These are phyloP conservation scores for Zelonia costaricensis DNA, from an alignment of 208 protist genomes.

Conservation along the genomic window DNA sequence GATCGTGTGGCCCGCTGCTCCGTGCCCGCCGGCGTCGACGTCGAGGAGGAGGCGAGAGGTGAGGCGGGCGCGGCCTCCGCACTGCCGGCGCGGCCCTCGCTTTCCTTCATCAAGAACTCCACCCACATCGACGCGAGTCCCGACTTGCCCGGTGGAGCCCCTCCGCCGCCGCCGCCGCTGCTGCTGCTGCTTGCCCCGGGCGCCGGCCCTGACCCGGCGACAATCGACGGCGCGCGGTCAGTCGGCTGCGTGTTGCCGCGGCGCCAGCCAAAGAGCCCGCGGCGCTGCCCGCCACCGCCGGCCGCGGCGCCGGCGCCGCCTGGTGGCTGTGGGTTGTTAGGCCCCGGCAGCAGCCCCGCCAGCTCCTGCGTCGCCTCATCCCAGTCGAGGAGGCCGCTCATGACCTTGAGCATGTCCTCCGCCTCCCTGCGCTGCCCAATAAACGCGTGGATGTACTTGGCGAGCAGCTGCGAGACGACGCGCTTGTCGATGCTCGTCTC, in stretches of 20 bases:
- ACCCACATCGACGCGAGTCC: conserved; percentile 76
- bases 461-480: conserved; percentile 75
- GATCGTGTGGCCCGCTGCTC: background rate
- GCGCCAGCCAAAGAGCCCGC: conserved; percentile 31
- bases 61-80: background rate
- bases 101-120: conserved; percentile 82
- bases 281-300: conserved; percentile 14
- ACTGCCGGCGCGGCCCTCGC: conserved; percentile 17
- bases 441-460: conserved; percentile 87
- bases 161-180: background rate
- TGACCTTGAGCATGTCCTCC: conserved; percentile 77
- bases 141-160: conserved; percentile 4
- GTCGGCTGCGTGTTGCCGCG: background rate
- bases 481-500: conserved; percentile 80
- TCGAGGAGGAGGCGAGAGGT: background rate
- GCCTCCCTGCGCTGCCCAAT: conserved; percentile 48
- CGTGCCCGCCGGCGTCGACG: background rate
- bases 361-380: conserved; percentile 78
- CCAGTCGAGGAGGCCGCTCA: conserved; percentile 78
- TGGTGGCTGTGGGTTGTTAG: conserved; percentile 54
- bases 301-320: background rate
- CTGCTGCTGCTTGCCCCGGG: background rate
- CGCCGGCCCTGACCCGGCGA: no score
- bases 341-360: conserved; percentile 74
- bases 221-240: no score